Evolutionary conservation across 2,329 filamentous ascomycete genomes (phyloP), one percentile per base, ranked within the genome.

Genomic region (Macrophomina pseudophaseolina): DNA sequence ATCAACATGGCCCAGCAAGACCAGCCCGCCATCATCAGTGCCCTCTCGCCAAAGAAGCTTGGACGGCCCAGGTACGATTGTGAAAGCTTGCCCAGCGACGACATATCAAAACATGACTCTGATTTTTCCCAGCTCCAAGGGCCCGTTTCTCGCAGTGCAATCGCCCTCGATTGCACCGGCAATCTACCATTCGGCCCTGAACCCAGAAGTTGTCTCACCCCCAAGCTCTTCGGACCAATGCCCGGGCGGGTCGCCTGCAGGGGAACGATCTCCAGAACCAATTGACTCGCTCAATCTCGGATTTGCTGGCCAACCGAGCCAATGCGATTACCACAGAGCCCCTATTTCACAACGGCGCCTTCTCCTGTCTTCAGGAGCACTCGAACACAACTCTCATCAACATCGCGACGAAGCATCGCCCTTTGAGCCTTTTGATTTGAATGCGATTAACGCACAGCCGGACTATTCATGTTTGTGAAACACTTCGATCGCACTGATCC

Each of bases 251-350:
- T 30, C 44, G 42, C 28, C 44, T 35, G 58, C 44, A 49, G 58
- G 44, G 44, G 58, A 48, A 16, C 18, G 58, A 62, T 62, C 58
- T 62, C 58, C 58, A 62, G n/a, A 18, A 12, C 58, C 58, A 49
- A 28, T 62, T 62, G 44, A 62, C 58, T 51, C 56, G 56, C 56
- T 44, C 56, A 60, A 60, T 60, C 30, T 60, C 58, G 58, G 58
- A 62, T 62, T 62, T 49, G 58, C 32, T 49, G 42, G 32, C 32
- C 58, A 62, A 62, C 58, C 58, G 58, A 62, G 49, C 58, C 58
- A 62, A 62, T 62, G 58, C 58, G 32, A 49, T 33, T 33, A 40
- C 58, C 16, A 35, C 58, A 28, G 32, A 62, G 23, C 58, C 58
- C 58, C 58, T 62, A 62, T 62, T 62, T 33, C 30, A 44, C 58